phyloP scores from a whole-genome alignment of 1,284 basidiomycete genomes.

The Golubevia sp. region DNA sequence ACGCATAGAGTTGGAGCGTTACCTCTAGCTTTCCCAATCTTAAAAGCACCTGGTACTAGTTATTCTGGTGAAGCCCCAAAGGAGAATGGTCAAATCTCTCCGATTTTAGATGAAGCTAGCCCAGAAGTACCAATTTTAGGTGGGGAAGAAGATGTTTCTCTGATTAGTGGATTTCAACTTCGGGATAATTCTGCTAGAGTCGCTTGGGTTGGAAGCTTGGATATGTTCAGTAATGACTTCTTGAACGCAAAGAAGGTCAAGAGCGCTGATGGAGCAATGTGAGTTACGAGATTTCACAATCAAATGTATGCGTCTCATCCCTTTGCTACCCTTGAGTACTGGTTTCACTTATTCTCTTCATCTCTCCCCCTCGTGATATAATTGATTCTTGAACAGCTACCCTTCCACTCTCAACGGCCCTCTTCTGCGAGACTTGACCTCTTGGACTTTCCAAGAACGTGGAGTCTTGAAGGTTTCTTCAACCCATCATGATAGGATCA shows the following conservation, averaged over 20 bases:
- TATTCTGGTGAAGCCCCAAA: conserved; percentile 38
- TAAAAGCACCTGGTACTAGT: conserved; percentile 32
- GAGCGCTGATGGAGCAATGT: conserved; percentile 6
- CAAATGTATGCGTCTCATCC: neutral
- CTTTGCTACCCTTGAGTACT: neutral
- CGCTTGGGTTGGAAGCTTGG: conserved; percentile 42
- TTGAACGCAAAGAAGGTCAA: conserved; percentile 5
- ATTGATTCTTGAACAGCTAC: too few relatives aligned
- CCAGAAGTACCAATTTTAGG: neutral
- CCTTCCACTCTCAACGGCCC: conserved; percentile 15
- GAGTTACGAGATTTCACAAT: neutral
- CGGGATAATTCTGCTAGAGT: conserved; percentile 38
- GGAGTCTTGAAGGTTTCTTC: conserved; percentile 41
- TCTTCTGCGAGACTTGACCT: conserved; percentile 24
- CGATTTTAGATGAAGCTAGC: too few relatives aligned
- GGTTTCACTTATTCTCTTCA: neutral
- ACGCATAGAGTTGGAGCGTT: conserved; percentile 48
- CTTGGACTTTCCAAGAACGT: conserved; percentile 50
- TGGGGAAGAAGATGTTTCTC: conserved; percentile 15
- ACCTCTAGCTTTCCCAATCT: conserved; percentile 50
- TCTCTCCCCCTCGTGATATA: too few relatives aligned
- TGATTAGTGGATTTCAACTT: conserved; percentile 55
- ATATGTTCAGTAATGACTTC: conserved; percentile 27
- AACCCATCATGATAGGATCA: conserved; percentile 38
- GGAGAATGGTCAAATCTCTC: too few relatives aligned